Conservation (phyloP, 2,329 filamentous ascomycete species). For the Exophiala dermatitidis region DNA sequence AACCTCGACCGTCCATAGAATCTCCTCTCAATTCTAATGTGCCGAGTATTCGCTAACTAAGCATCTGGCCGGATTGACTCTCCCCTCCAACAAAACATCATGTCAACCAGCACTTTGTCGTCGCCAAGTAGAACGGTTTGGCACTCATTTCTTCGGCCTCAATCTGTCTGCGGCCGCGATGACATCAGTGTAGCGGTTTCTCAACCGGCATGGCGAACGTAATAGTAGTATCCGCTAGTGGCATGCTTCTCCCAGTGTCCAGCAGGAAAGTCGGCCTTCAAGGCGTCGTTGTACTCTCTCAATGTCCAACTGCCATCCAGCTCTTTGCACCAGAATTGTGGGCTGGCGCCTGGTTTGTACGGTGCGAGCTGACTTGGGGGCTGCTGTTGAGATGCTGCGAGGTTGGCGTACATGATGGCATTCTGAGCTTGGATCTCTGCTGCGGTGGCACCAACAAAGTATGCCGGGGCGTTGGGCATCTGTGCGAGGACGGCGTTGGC, state of each 20-base stretch:
- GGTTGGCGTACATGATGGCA: constrained; percentile 26
- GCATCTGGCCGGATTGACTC: no score
- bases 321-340: constrained; percentile 34
- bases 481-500: constrained; percentile 23
- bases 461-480: constrained; percentile 23
- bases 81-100: no score
- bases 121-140: no score
- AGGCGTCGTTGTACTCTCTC: constrained; percentile 27
- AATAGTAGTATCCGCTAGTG: constrained; percentile 26
- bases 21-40: no score
- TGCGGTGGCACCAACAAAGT: constrained; percentile 24
- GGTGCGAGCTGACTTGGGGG: constrained; percentile 30
- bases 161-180: no score
- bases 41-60: no score
- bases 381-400: constrained; percentile 19
- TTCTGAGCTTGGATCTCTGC: constrained; percentile 31
- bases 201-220: constrained; percentile 21
- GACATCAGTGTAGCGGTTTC: background rate
- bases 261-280: constrained; percentile 23
- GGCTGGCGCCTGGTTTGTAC: constrained; percentile 28
- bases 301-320: constrained; percentile 32
- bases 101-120: no score
- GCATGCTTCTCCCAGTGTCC: constrained; percentile 26
- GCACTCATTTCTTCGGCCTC: no score
- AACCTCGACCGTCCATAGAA: no score